Conservation (phyloP, 495 filamentous ascomycete species). For the Aspergillus diversus region DNA sequence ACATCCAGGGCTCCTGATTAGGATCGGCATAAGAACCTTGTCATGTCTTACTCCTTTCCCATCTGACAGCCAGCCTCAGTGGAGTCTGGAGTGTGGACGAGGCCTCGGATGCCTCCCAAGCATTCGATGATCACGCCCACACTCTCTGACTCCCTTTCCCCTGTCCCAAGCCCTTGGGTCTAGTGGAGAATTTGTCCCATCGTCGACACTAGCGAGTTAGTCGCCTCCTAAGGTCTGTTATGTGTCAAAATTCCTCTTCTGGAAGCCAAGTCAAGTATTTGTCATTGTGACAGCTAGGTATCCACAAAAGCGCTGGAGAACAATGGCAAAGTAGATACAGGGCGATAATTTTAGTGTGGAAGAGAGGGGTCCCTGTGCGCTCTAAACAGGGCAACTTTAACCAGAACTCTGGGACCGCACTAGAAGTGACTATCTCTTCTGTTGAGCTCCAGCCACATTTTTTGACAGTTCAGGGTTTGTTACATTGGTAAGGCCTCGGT, state of each 20-base stretch:
- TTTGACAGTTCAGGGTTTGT: not conserved
- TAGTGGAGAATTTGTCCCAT: not conserved
- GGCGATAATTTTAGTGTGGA: too few relatives aligned
- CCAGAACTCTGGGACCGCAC: not conserved
- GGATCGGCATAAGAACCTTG: not conserved
- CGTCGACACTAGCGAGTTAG: not conserved
- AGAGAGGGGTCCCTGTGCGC: too few relatives aligned
- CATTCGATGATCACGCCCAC: not conserved
- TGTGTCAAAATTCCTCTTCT: not conserved
- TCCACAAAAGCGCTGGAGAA: not conserved
- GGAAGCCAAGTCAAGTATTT: not conserved
- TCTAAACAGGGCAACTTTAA: not conserved
- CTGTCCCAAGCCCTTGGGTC: conserved; percentile 1
- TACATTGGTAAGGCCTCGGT: not conserved
- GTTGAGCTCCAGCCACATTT: not conserved
- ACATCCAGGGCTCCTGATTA: not conserved
- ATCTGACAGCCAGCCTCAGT: conserved; percentile 13
- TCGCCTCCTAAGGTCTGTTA: not conserved
- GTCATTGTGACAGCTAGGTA: not conserved
- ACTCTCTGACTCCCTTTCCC: not conserved
- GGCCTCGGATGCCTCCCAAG: not conserved
- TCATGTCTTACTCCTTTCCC: not conserved
- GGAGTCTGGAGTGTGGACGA: not conserved
- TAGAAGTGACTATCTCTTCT: not conserved
- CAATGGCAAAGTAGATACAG: too few relatives aligned